phyloP scores from a whole-genome alignment of 257 asterid genomes.

The Scutellaria minor region DNA sequence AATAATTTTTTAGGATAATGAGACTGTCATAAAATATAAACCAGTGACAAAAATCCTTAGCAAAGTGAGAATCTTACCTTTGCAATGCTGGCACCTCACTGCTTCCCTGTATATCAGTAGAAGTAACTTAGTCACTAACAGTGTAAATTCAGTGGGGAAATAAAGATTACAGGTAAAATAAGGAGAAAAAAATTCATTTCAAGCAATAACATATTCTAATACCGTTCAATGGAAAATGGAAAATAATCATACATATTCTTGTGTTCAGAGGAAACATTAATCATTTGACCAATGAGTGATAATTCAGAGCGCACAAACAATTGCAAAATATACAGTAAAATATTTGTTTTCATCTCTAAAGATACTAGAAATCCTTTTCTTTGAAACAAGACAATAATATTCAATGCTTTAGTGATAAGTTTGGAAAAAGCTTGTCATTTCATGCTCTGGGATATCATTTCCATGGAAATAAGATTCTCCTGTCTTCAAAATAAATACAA shows the following conservation, averaged over 20 bases:
- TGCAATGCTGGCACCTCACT: slow-evolving; percentile 77
- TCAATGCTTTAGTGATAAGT: slow-evolving; percentile 2
- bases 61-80: slow-evolving; percentile 56
- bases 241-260: neutral
- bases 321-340: slow-evolving; percentile 5
- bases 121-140: slow-evolving; percentile 36
- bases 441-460: slow-evolving; percentile 31
- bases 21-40: slow-evolving; percentile 20
- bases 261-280: slow-evolving; percentile 14
- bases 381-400: slow-evolving; percentile 21
- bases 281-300: slow-evolving; percentile 14
- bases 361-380: slow-evolving; percentile 7
- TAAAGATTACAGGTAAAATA: slow-evolving; percentile 12
- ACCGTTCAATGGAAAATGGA: slow-evolving; percentile 10
- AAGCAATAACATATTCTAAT: slow-evolving; percentile 1
- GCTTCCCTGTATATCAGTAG: slow-evolving; percentile 77
- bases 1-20: slow-evolving; percentile 18
- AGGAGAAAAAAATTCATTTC: neutral
- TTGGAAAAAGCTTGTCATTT: neutral
- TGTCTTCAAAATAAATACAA: slow-evolving; percentile 15
- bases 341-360: slow-evolving; percentile 29
- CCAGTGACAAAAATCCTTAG: slow-evolving; percentile 20
- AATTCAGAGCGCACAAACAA: slow-evolving; percentile 19
- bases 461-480: slow-evolving; percentile 15
- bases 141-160: slow-evolving; percentile 31